phyloP scores from a whole-genome alignment of 2,329 filamentous ascomycete species.

The Fusarium sp. region DNA sequence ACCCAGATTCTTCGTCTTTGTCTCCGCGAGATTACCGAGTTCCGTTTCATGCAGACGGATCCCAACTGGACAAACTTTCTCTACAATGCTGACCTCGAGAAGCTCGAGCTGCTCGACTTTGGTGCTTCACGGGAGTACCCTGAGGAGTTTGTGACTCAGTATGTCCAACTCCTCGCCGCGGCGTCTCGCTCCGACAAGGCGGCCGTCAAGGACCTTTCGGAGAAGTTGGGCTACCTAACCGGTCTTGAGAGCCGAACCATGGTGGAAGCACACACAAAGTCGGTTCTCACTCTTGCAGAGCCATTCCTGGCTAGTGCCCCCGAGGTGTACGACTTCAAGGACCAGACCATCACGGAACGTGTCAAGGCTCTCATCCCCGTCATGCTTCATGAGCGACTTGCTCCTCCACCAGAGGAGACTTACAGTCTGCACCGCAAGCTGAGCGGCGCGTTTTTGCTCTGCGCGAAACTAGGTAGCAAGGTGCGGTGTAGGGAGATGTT shows the following conservation, averaged over 20 bases:
- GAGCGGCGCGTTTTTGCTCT: conserved; percentile 93
- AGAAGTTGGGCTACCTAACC: conserved; percentile 89
- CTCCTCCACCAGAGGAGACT: conserved; percentile 96
- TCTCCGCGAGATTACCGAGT: conserved; percentile 91
- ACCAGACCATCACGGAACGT: conserved; percentile 96
- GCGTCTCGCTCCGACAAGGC: conserved; percentile 77
- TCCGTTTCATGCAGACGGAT: conserved; percentile 98
- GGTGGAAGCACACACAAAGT: conserved; percentile 90
- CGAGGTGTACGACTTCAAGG: conserved; percentile 88
- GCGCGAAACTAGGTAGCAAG: conserved; percentile 84
- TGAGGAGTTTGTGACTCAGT: conserved; percentile 80
- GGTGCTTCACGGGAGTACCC: conserved; percentile 92
- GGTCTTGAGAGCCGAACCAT: conserved; percentile 87
- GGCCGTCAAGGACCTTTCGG: conserved; percentile 74
- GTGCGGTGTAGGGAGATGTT: conserved; percentile 89
- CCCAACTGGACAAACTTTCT: conserved; percentile 99
- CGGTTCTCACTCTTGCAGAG: conserved; percentile 90
- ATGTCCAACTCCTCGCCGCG: conserved; percentile 83
- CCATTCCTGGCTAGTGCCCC: conserved; percentile 84
- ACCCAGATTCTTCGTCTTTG: conserved; percentile 93
- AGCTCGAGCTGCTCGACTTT: conserved; percentile 94
- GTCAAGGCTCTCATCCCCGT: conserved; percentile 89
- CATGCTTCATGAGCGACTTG: conserved; percentile 90
- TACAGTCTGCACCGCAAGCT: conserved; percentile 96
- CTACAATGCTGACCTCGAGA: conserved; percentile 78